Evolutionary conservation across 495 filamentous ascomycete species (phyloP), one percentile per base, ranked within the genome.

Genomic region (Parachaetomium inaequale): DNA sequence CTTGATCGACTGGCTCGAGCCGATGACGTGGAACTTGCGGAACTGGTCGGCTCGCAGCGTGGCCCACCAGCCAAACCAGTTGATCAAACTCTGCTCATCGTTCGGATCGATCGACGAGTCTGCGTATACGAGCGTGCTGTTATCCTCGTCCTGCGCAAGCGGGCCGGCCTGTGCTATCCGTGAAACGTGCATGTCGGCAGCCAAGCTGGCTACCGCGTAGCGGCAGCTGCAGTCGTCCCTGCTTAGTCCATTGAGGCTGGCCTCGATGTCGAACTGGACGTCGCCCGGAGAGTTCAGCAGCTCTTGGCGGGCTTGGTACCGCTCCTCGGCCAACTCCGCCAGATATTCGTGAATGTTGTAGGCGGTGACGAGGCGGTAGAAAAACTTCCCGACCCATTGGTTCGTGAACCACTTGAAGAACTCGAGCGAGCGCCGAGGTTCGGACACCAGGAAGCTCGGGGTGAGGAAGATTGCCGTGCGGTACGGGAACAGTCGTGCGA

Each of bases 401-500:
- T 63, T 71, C 12, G 60, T 49, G 55, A 88, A 88, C 85, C 85
- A 89, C 1, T 72, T 68, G 5, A 90, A 62, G n/a, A 88, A 75
- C 5, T 80, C 70, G 12, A 76, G 68, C 4, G 84, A 75, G 43
- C 72, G 78, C 3, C 75, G 66, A 1, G 83, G 80, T 25, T 86
- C 79, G 0, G 75, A 74, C 58, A 84, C 63, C 42, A 85, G 72
- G 46, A 88, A 80, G 58, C 86, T 87, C 38, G 88, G 85, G 0
- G 87, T 87, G 6, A 92, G 66, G 0, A 91, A 70, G 25, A 87
- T 80, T 1, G 78, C 84, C 6, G 74, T 71, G 6, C 87, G 85
- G 28, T 74, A 68, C 7, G 84, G 82, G 53, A 91, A 88, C 4
- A 90, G 66, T 2, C 82, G 79, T 2, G 70, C 76, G n/a, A 81